A percentile compares a stretch with the other conserved stretches of the same genome.
Conservation (phyloP, 768 basidiomycete genomes). For the Infundibulicybe gibba region DNA sequence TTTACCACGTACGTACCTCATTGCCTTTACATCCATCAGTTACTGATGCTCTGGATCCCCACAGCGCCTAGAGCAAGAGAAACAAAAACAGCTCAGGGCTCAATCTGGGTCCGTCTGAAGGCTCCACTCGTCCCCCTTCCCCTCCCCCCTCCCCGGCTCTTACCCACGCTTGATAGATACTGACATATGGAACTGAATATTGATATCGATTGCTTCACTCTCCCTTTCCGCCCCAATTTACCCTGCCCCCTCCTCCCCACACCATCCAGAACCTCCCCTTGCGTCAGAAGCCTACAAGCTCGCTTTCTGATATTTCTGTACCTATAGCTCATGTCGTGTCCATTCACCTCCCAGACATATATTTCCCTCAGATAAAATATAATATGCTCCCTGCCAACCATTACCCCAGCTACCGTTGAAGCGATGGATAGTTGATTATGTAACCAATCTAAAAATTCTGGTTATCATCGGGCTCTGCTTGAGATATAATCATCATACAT, state of each 20-base stretch:
- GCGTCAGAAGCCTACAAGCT: constrained; percentile 10
- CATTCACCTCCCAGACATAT: neutral
- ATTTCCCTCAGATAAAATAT: too few species aligned
- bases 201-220: too few species aligned
- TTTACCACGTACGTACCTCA: constrained; percentile 67
- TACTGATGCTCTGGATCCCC: constrained; percentile 6
- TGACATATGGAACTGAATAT: too few species aligned
- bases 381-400: too few species aligned
- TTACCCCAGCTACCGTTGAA: too few species aligned
- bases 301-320: constrained; percentile 17
- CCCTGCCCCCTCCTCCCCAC: neutral
- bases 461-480: too few species aligned
- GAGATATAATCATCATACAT: constrained; percentile 30
- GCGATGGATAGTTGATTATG: constrained; percentile 2
- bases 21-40: constrained; percentile 1
- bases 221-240: too few species aligned
- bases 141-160: too few species aligned
- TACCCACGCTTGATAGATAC: too few species aligned
- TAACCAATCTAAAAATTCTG: constrained; percentile 11
- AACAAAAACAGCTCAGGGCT: constrained; percentile 72
- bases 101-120: constrained; percentile 13
- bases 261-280: neutral
- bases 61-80: constrained; percentile 85
- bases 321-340: constrained; percentile 13
- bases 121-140: constrained; percentile 2